Base-by-base conservation (phyloP, 352 stramenopile species). In the Phytophthora agathidicida region DNA sequence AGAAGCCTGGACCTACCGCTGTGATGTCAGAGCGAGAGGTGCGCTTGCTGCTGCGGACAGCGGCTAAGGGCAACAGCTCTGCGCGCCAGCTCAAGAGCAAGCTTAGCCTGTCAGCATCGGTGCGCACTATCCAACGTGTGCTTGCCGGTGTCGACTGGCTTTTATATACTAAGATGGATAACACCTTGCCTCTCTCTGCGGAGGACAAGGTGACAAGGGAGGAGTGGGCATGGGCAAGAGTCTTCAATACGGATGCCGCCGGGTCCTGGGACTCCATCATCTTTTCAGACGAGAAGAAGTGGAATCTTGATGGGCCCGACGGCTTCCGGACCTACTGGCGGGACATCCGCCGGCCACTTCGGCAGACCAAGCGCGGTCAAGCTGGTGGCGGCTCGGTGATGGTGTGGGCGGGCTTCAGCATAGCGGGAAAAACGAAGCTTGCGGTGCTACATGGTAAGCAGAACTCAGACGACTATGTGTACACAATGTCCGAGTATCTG, bases 211-310 rank as follows among this genome's bases (percentile, higher is more conserved):
- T 19, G 1, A 31, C 17, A 0, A 33, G 55, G 3, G 5, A 35
- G 14, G 33, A 2, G 4, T 65, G 50, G 42, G 33, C 53, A 1
- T 11, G 38, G 16, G 51, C 27, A 0, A 60, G 58, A 32, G 6
- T 72, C 16, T 2, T 53, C 26, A n/a, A n/a, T n/a, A n/a, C 5
- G 13, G 0, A 17, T 28, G 19, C 43, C 1, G n/a, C 48, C 16
- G 36, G 2, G 0, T 2, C 0, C 17, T 77, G 69, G 64, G 22
- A n/a, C n/a, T n/a, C n/a, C n/a, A n/a, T n/a, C n/a, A 63, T 81
- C 43, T 77, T 75, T 28, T 75, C 65, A 1, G 65, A 81, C n/a
- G 64, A 77, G 27, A 76, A 76, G 47, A 75, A 75, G 27, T 76
- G 63, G 30, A 76, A 69, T 37, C 35, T 75, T 5, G 68, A 78